Evolutionary conservation across 2,329 filamentous ascomycete genomes (phyloP), one percentile per base, ranked within the genome.

Genomic region (Neonectria faginata): DNA sequence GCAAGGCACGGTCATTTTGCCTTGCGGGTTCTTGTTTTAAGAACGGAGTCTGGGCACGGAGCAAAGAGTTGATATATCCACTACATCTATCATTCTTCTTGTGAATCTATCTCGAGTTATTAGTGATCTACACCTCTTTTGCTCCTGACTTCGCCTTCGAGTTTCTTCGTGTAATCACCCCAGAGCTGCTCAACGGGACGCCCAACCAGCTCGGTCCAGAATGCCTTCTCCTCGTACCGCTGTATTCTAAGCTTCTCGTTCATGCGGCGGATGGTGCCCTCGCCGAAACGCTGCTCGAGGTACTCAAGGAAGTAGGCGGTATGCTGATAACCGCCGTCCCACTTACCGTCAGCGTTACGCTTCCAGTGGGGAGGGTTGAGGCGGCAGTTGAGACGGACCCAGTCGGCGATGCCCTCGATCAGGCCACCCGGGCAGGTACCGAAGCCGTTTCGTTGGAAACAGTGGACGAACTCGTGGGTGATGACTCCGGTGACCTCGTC

Each of bases 401-500:
- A 98, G 79, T 98, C 96, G 20, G 95, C 95, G 57, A 98, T 88
- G 0, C 95, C 95, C 79, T 98, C 95, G 60, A 97, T 90, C 51
- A 98, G 79, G 0, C 96, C 96, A 0, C 90, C 90, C 0, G 91
- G 91, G 47, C 88, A 88, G 5, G 81, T 81, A 2, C 83, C 84
- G 20, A 72, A 81, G 2, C 84, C 91, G 71, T 93, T 90, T 79
- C 92, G 91, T 79, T 98, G 95, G 80, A 92, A 97, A 80, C 94
- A 97, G 81, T 98, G 96, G 14, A 98, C 95, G 66, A 97, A 90
- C 80, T 98, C 95, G 77, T 98, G 95, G 1, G 92, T 91, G 20
- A 98, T 79, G 0, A 98, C 94, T 44, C 96, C 96, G 18, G 87
- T 81, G 64, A 97, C 88, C 80, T 98, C 93, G 42, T 84, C 73